Base-by-base conservation (phyloP, 2,329 filamentous ascomycete genomes). In the Scopulariopsis brevicaulis region DNA sequence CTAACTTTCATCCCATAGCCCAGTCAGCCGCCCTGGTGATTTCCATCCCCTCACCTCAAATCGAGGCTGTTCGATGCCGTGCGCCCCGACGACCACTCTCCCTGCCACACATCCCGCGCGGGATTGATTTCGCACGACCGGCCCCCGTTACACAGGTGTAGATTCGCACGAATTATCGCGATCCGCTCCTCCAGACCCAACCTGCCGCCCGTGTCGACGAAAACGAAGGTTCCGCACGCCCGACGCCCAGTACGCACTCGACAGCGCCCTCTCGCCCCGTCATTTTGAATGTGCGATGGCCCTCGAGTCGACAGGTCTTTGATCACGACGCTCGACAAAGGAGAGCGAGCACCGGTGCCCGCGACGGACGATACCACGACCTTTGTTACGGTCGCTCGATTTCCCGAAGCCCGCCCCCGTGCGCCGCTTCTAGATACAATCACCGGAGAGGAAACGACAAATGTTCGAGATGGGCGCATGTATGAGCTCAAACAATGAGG, bases 401-500 rank as follows among this genome's bases (percentile, higher is more conserved):
- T 48, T n/a, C n/a, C 4, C 15, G 43, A 48, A 22, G 43, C 43
- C 20, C 34, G 7, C 34, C 7, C 34, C 34, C 34, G 34, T 37
- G n/a, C 18, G 12, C 40, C 15, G 22, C 20, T 5, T 48, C 43
- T 8, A n/a, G 20, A 48, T 48, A 20, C 43, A 48, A 48, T 48
- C 43, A 11, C 43, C 43, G 15, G 43, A 48, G 43, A 20, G 14
- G 11, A 48, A 4, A 15, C 22, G 43, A n/a, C 20, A n/a, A n/a
- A 56, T 56, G 55, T 56, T 51, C 75, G 82, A 69, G 67, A 99
- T 99, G 94, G 94, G 94, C 74, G 83, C 83, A 67, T 99, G 94
- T 78, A 89, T 96, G 83, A 96, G 90, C 75, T 86, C 86, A 64
- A 88, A 83, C 71, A 87, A 86, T 70, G 91, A 91, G 71, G 90